Base-by-base conservation (phyloP, 257 asterid genomes). In the Gentiana dahurica region DNA sequence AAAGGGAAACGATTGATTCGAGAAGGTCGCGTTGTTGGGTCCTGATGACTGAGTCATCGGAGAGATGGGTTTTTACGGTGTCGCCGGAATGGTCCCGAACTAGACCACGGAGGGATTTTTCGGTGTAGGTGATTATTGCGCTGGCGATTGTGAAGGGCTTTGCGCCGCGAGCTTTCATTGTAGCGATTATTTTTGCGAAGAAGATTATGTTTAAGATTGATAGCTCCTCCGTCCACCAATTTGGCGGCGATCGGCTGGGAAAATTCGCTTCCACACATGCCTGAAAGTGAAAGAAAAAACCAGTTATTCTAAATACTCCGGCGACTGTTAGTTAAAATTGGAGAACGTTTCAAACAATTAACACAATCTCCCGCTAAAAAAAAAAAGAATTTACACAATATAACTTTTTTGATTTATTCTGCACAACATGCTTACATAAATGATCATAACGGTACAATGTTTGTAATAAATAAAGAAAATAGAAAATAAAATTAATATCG, bases 221-320 rank as follows among this genome's bases (percentile, higher is more conserved):
- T 4, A 92, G 77, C 88, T 91, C 98, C 53, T 91, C 97, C 4
- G 98, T 87, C 98, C 98, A 91, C 98, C 97, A 91, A 55, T 91
- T 91, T 10, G 94, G 87, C 10, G 95, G 97, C 51, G 97, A 85
- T 36, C 96, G 86, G 79, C 98, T 83, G 3, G 98, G 97, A 68
- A 85, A 92, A 58, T 88, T 87, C 7, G 98, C 87, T 75, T 92
- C 97, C 2, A 80, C 83, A 44, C 98, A 87, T 5, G 95, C 98
- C 98, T 91, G 57, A 34, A 34, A 48, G 15, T 32, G 5, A 59
- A 15, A 15, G 24, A 15, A 15, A 58, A 1, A 62, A 5, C 0
- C 24, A 15, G 24, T 15, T 15, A 15, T 15, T 15, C 24, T 15
- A 0, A 2, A 0, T 11, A 5, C 8, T 12, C 12, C 9, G 8